Evolutionary conservation across 2,329 filamentous ascomycete species (phyloP), one percentile per base, ranked within the genome.

Genomic region (Chaetomium globosum): DNA sequence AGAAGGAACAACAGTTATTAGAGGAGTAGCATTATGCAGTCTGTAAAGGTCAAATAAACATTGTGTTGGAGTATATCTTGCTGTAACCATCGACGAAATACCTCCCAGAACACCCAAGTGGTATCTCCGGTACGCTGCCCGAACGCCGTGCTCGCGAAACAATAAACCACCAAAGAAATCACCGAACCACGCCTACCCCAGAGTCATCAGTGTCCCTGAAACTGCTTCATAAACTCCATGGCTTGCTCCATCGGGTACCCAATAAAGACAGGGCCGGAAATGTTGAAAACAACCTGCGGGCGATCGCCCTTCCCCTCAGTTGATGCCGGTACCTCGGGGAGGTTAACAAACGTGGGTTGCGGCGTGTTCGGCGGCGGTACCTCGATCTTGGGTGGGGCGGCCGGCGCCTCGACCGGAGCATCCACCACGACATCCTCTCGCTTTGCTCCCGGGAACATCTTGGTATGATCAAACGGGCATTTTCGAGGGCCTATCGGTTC

Each of bases 231-330:
- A 59, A 96, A 83, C 62, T 86, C 82, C 28, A 91, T 85, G n/a
- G 91, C 90, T 74, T 96, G 89, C 66, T 96, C 91, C 67, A 92
- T 85, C 10, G 89, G 87, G 73, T 97, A 97, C 0, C 94, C 94
- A 72, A 98, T 92, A 74, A 97, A 97, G 0, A 97, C 93, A 0
- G 94, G 94, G 0, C 94, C 94, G 9, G 91, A 68, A 2, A 73
- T 72, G 39, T 74, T 96, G 74, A 97, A 97, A 0, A 96, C 82
- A 85, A 97, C 90, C 71, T 90, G 89, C 10, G 91, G 85, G 48
- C 68, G 67, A 6, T 70, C 70, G 61, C 72, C 73, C 69, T 79
- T 76, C 46, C 77, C 67, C 49, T 65, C 68, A 48, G 66, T 46
- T 2, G 63, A 48, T 2, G 49, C 36, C 3, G 59, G 62, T 16